Evolutionary conservation across 345 rosid genomes (phyloP).

Genomic region (Raphanus raphanistrum): DNA sequence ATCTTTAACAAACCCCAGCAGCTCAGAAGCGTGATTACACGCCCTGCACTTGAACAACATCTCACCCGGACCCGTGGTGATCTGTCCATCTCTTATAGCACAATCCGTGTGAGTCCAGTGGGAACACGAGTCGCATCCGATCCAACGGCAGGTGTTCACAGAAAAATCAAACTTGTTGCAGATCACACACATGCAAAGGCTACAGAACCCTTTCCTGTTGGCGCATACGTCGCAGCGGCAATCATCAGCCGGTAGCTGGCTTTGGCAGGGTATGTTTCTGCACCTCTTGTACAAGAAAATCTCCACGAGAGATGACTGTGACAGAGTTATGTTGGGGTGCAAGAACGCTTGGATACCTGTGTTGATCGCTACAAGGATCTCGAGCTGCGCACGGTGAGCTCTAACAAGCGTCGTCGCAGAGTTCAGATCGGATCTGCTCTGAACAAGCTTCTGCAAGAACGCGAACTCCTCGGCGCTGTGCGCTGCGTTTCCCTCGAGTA

Average conservation of each 20-base stretch:
- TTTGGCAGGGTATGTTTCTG: slow-evolving; percentile 90
- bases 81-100: slow-evolving; percentile 85
- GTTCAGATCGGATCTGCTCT: slow-evolving; percentile 74
- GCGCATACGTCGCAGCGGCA: slow-evolving; percentile 78
- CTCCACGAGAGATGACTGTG: slow-evolving; percentile 78
- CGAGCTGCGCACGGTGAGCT: slow-evolving; percentile 80
- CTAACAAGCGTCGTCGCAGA: slow-evolving; percentile 68
- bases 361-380: slow-evolving; percentile 81
- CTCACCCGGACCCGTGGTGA: slow-evolving; percentile 63
- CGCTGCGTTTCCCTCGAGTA: slow-evolving; percentile 79
- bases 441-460: slow-evolving; percentile 75
- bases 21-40: slow-evolving; percentile 83
- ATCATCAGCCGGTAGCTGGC: slow-evolving; percentile 89
- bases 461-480: slow-evolving; percentile 73
- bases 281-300: slow-evolving; percentile 83
- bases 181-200: slow-evolving; percentile 91
- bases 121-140: slow-evolving; percentile 90
- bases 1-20: slow-evolving; percentile 97
- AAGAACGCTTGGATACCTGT: slow-evolving; percentile 89
- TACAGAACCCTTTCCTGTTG: slow-evolving; percentile 84
- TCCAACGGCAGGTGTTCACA: slow-evolving; percentile 95
- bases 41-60: slow-evolving; percentile 84
- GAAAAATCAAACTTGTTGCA: slow-evolving; percentile 93
- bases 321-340: slow-evolving; percentile 77
- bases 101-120: slow-evolving; percentile 99